Percentiles rank a stretch among this genome's conserved stretches.
Evolutionary conservation across 228 moss, liverwort and hornwort genomes (phyloP).

Genomic region (Sphagnum magellanicum): DNA sequence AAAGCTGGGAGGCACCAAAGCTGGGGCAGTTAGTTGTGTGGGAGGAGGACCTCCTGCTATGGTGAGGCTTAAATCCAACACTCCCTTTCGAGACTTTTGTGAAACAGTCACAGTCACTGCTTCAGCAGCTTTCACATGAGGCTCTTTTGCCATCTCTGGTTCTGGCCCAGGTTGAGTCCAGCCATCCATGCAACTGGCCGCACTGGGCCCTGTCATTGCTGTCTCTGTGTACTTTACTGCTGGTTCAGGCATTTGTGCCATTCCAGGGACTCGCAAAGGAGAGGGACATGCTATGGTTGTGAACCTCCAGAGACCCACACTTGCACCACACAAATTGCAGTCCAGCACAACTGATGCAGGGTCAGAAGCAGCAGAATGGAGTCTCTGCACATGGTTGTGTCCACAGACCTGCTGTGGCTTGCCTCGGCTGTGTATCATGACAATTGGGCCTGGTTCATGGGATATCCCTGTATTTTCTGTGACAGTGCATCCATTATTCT

Average conservation of each 20-base stretch:
- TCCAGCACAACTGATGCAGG: slow-evolving; percentile 89
- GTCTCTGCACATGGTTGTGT: slow-evolving; percentile 16
- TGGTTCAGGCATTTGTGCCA: slow-evolving; percentile 33
- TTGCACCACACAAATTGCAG: slow-evolving; percentile 89
- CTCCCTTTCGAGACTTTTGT: slow-evolving; percentile 52
- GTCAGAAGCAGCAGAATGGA: slow-evolving; percentile 35
- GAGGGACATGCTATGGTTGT: slow-evolving; percentile 64
- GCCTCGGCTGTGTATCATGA: slow-evolving; percentile 38
- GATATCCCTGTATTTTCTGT: slow-evolving; percentile 12
- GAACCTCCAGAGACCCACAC: slow-evolving; percentile 91
- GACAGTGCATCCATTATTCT: slow-evolving; percentile 22
- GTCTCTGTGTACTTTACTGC: slow-evolving; percentile 24
- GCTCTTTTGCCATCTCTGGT: slow-evolving; percentile 25
- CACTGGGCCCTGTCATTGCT: slow-evolving; percentile 23
- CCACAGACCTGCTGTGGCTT: slow-evolving; percentile 23
- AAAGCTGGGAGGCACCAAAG: slow-evolving; percentile 54
- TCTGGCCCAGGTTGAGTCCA: slow-evolving; percentile 7
- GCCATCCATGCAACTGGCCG: slow-evolving; percentile 39
- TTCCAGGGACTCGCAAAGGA: slow-evolving; percentile 27
- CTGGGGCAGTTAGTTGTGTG: slow-evolving; percentile 66
- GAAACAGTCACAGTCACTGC: slow-evolving; percentile 22
- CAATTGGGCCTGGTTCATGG: slow-evolving; percentile 62
- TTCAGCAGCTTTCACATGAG: slow-evolving; percentile 27
- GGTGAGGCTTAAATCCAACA: slow-evolving; percentile 80
- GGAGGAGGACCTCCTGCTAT: slow-evolving; percentile 98